Evolutionary conservation across 2,329 filamentous ascomycete genomes (phyloP), one percentile per base, ranked within the genome.

Genomic region (Leptographium flavum): DNA sequence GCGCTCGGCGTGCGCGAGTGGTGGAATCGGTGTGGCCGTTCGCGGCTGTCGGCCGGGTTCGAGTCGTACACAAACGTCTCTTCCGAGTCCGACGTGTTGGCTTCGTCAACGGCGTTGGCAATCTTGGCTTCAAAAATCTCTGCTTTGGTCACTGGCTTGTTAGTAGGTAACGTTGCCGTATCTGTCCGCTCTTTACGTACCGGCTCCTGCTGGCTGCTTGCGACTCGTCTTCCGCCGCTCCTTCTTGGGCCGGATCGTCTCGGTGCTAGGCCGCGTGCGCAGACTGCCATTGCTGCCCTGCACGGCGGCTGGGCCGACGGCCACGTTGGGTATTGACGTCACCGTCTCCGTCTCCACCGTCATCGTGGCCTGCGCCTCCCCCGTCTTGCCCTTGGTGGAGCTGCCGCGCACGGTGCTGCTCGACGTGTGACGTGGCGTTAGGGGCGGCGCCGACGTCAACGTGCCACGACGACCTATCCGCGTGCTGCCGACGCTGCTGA

Each of bases 41-140:
- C 76, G 41, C 66, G 69, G 42, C 59, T 63, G 52, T 83, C 79
- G 43, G 86, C 84, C 10, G 90, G 92, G 57, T 98, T 98, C 23
- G 92, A 96, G 62, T 98, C 92, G 64, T 98, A 98, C 15, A 98
- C 92, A 62, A 96, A 98, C 0, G 92, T 96, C 63, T 96, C 92
- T 57, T 95, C 92, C 1, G 90, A 96, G 60, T 98, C 92, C 7
- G 90, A 95, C 13, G 90, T 94, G 61, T 95, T 85, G 38, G 87
- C 87, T 61, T 96, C 88, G 59, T 96, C 90, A 43, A 98, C 87
- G 9, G 90, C 90, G 60, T 81, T 95, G 42, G 90, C 90, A 53
- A 98, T 87, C 59, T 94, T 94, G 54, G 88, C 87, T 66, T 96
- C 92, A 60, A 98, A 98, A 43, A 96, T 87, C 63, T 98, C 92